Conservation (phyloP, 345 rosid genomes). For the Lepidium aucheri region DNA sequence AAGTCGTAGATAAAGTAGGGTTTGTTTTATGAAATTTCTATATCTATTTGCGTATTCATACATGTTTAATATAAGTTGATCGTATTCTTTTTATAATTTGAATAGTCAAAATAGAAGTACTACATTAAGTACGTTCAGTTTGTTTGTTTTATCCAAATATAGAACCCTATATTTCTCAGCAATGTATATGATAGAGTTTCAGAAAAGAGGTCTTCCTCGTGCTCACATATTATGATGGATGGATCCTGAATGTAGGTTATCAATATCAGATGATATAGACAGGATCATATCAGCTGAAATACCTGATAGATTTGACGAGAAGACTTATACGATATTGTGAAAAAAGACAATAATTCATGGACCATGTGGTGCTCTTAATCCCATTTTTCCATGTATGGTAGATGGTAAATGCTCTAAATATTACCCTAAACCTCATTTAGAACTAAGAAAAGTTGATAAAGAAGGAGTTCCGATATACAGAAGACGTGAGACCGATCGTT, state of each 20-base stretch:
- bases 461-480: background rate
- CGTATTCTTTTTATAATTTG: no score
- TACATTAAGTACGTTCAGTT: no score
- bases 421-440: background rate
- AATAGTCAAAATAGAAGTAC: no score
- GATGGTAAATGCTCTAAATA: background rate
- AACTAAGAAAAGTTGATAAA: background rate
- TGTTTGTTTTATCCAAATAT: no score
- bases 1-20: no score
- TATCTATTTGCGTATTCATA: no score
- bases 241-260: background rate
- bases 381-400: background rate
- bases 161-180: no score
- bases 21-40: no score
- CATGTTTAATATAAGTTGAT: no score
- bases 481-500: accelerated
- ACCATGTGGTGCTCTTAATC: background rate
- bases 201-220: no score
- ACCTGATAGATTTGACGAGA: background rate
- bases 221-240: no score
- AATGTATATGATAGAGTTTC: no score
- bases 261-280: background rate
- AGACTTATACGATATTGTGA: background rate
- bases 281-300: background rate
- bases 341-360: background rate